Base-by-base conservation (phyloP, 768 basidiomycete genomes). In the Phylloporus rhodoxanthus region DNA sequence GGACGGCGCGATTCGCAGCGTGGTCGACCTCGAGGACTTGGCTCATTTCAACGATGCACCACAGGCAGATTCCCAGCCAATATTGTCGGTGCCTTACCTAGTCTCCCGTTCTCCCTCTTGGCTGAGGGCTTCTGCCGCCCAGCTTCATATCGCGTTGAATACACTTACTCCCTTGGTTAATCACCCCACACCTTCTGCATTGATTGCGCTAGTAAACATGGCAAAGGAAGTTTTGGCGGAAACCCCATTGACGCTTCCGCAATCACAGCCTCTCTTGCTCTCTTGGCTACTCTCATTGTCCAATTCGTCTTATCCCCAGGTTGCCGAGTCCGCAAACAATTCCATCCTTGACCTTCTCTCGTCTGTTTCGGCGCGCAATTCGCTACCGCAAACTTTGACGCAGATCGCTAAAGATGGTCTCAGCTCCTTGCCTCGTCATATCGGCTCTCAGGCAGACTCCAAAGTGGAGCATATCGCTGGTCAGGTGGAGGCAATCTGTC, bases 81-180 rank as follows among this genome's bases (percentile, higher is more conserved):
- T 57, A 5, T 50, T 59, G n/a, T 53, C 70, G 28, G 63, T 58
- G n/a, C 71, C 72, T 9, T 80, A 72, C 57, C 60, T 72, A 17
- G 80, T 81, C n/a, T 57, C 67, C 4, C 79, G 91, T 4, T 85
- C 87, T 0, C 63, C 79, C 11, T 73, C 83, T 0, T 98, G 94
- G 89, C 75, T 96, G 38, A 77, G 75, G 19, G 91, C 80, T 30
- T 92, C 91, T 1, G 74, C 87, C 2, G 78, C 89, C 5, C 92
- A 96, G 59, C 70, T 98, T 10, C 80, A 87, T 40, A 84, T 91
- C 20, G 90, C 92, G 8, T 63, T 97, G 45, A 87, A 90, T 56
- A 72, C 84, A 0, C 70, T 97, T 17, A 78, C 85, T 1, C 76
- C 85, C 1, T 73, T 91, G 11, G 67, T 86, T 11, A 75, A 78